Evolutionary conservation across 371 early-diverging fungal genomes (phyloP).

Genomic region (Mucor ambiguus): DNA sequence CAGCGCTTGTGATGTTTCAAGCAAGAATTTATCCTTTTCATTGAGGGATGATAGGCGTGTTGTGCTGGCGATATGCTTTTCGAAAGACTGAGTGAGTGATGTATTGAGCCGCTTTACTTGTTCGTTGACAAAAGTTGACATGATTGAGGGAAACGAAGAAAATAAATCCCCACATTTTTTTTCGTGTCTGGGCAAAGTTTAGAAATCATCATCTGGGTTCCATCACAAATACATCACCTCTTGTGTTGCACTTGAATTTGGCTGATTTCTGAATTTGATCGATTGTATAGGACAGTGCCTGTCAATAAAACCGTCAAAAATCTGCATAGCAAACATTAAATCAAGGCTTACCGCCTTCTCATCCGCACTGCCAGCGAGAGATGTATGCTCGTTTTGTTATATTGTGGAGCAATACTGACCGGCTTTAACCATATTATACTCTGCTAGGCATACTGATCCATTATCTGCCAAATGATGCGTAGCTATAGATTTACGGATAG

Average conservation of each 20-base stretch:
- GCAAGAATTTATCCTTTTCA: slow-evolving; percentile 32
- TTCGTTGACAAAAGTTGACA: slow-evolving; percentile 25
- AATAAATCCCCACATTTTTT: not conserved
- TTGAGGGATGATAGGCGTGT: slow-evolving; percentile 3
- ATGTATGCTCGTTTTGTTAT: too few species aligned
- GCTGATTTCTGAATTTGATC: not conserved
- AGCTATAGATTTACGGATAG: too few species aligned
- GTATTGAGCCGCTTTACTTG: slow-evolving; percentile 20
- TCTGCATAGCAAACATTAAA: too few species aligned
- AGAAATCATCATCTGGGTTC: not conserved
- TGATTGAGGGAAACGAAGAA: not conserved
- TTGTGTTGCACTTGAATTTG: not conserved
- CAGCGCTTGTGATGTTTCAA: slow-evolving; percentile 33
- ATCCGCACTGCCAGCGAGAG: too few species aligned
- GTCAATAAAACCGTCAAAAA: too few species aligned
- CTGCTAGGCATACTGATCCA: too few species aligned
- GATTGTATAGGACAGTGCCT: not conserved
- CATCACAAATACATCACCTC: not conserved
- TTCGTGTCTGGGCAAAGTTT: not conserved
- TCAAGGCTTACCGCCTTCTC: too few species aligned
- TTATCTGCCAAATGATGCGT: too few species aligned
- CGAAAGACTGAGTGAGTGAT: slow-evolving; percentile 7
- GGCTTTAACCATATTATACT: too few species aligned
- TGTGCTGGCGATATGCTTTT: slow-evolving; percentile 4
- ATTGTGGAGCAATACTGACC: too few species aligned